Conservation (phyloP, 352 stramenopile species). For the Globisporangium ultimum region DNA sequence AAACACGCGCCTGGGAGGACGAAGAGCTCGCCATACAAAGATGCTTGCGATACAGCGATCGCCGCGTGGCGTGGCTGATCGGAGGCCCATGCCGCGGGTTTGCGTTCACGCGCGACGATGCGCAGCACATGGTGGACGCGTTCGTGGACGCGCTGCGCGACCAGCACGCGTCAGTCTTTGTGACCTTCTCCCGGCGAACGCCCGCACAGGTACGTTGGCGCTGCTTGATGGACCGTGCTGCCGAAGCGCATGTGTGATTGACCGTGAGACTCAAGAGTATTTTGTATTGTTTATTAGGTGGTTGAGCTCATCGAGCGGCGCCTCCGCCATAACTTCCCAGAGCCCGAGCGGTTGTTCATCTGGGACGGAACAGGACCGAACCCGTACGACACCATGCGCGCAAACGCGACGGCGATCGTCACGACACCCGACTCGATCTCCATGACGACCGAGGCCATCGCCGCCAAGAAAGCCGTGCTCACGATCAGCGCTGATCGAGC, state of each 20-base stretch:
- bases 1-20: too few relatives aligned
- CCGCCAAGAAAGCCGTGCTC: conserved; percentile 48
- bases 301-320: conserved; percentile 27
- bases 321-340: conserved; percentile 15
- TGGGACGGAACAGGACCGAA: conserved; percentile 57
- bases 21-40: too few relatives aligned
- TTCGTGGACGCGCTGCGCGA: conserved; percentile 24
- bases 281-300: conserved; percentile 20
- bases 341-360: conserved; percentile 34
- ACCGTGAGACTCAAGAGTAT: background rate
- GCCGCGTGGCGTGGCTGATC: conserved; percentile 48
- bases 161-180: conserved; percentile 32
- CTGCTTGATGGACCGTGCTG: background rate
- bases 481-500: conserved; percentile 39
- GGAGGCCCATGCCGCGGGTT: conserved; percentile 69
- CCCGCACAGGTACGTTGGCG: conserved; percentile 21
- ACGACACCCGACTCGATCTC: conserved; percentile 79
- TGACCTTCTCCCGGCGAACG: conserved; percentile 70
- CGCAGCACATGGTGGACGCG: conserved; percentile 34
- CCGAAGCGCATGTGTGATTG: background rate
- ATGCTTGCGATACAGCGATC: background rate
- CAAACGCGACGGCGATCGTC: conserved; percentile 43
- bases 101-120: conserved; percentile 32
- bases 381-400: conserved; percentile 60
- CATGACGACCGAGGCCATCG: conserved; percentile 77